Base-by-base conservation (phyloP, 345 rosid genomes). In the Arabis hirsuta region DNA sequence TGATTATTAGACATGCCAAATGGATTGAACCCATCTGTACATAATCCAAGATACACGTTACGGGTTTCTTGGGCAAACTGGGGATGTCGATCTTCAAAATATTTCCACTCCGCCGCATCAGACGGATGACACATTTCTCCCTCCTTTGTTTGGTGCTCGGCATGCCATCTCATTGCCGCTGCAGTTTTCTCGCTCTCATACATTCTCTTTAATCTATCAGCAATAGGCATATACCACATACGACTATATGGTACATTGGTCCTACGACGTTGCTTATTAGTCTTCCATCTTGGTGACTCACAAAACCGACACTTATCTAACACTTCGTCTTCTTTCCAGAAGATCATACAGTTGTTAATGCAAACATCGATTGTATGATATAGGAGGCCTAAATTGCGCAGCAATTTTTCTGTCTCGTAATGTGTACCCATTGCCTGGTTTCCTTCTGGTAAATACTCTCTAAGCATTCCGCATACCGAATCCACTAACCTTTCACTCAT, bases 341-440 rank as follows among this genome's bases (percentile, higher is more conserved):
- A 26, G 16, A 52, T 52, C 36, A 52, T 52, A 52, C 16, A 26
- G 12, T 26, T 52, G 16, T 26, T 12, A 2, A 52, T 26, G 3
- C 10, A 52, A 6, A 32, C 20, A 45, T 14, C 50, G 7, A 45
- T 45, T 45, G 50, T 55, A 56, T 34, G 9, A 38, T 34, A 56
- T 0, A n/a, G 62, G 42, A 56, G 27, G 8, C 62, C 62, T 38
- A 56, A 34, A 34, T 34, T 56, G 2, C 9, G 27, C 44, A 56
- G 16, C 62, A 34, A 34, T 19, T 38, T 56, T 9, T 56, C 27
- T 16, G 27, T 56, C 62, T 56, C n/a, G n/a, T 56, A 56, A 34
- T 56, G 27, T 34, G 62, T 34, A 29, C n/a, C 3, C 0, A 26
- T 56, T 4, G 27, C 4, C 12, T 56, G 27, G 9, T 56, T 56